Evolutionary conservation across 495 filamentous ascomycete genomes (phyloP).

Genomic region (Aspergillus taichungensis): DNA sequence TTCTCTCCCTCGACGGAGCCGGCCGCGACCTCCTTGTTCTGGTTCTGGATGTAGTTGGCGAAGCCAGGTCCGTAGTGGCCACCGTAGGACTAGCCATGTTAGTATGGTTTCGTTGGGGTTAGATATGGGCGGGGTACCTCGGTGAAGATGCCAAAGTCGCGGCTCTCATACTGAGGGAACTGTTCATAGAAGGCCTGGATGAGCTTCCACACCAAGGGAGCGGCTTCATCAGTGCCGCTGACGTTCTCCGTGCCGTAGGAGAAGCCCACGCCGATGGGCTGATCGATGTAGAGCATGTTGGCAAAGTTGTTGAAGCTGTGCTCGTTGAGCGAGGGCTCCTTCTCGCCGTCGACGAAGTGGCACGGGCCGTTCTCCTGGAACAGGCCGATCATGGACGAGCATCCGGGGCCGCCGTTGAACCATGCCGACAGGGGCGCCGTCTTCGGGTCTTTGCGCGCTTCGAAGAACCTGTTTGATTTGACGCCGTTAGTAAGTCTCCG

Average conservation of each 20-base stretch:
- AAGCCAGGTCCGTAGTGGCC: conserved; percentile 49
- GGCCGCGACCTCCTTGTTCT: conserved; percentile 37
- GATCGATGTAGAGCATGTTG: conserved; percentile 48
- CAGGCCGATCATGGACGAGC: conserved; percentile 45
- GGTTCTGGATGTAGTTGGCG: conserved; percentile 39
- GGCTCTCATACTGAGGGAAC: conserved; percentile 45
- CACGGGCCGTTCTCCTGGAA: conserved; percentile 51
- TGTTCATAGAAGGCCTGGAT: conserved; percentile 47
- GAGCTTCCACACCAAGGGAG: conserved; percentile 46
- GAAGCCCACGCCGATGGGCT: conserved; percentile 47
- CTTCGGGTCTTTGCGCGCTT: conserved; percentile 38
- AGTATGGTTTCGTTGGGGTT: background rate
- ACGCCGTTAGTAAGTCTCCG: no score
- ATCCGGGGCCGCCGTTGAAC: conserved; percentile 51
- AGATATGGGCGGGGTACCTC: conserved; percentile 7
- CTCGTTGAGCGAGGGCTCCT: conserved; percentile 38
- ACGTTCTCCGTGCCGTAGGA: conserved; percentile 44
- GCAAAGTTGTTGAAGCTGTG: conserved; percentile 43
- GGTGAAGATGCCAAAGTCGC: conserved; percentile 47
- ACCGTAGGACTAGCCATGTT: conserved; percentile 38
- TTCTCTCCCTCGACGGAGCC: conserved; percentile 35
- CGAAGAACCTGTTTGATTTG: conserved; percentile 30
- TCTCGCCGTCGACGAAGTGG: conserved; percentile 41
- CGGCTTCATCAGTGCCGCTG: conserved; percentile 41
- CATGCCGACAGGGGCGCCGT: conserved; percentile 44